Evolutionary conservation across 331 rosid species (phyloP).

Genomic region (Malus hybrid): DNA sequence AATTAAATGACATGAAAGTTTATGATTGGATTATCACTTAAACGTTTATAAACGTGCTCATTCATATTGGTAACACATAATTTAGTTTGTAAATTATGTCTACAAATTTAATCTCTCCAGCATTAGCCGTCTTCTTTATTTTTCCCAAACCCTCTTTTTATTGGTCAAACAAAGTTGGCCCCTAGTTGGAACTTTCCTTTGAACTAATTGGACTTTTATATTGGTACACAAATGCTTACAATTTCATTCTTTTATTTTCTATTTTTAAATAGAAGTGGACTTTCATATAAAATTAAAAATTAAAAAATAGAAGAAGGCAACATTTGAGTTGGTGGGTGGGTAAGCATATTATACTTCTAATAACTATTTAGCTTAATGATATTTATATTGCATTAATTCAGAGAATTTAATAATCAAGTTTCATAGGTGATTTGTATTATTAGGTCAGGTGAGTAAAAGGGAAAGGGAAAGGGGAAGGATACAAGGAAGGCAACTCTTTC

Average conservation of each 20-base stretch:
- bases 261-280: too few relatives aligned
- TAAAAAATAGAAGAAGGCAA: neutral
- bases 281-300: too few relatives aligned
- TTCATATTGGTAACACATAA: accelerated
- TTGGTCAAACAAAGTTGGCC: slow-evolving; percentile 5
- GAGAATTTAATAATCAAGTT: neutral
- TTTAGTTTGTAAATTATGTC: too few relatives aligned
- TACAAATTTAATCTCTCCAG: accelerated
- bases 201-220: neutral
- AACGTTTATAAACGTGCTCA: accelerated
- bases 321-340: neutral
- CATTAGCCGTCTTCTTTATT: neutral
- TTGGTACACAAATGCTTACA: neutral
- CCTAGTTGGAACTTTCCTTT: neutral
- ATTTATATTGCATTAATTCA: too few relatives aligned
- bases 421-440: neutral
- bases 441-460: neutral
- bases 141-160: neutral
- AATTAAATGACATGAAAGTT: too few relatives aligned
- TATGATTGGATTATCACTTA: too few relatives aligned
- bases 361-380: too few relatives aligned
- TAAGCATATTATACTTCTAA: neutral
- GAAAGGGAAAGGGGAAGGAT: neutral
- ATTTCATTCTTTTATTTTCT: too few relatives aligned
- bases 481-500: neutral